These are phyloP conservation scores for Verticillium nonalfalfae DNA, from an alignment of 2,329 filamentous ascomycete species.

Conservation along the genomic window DNA sequence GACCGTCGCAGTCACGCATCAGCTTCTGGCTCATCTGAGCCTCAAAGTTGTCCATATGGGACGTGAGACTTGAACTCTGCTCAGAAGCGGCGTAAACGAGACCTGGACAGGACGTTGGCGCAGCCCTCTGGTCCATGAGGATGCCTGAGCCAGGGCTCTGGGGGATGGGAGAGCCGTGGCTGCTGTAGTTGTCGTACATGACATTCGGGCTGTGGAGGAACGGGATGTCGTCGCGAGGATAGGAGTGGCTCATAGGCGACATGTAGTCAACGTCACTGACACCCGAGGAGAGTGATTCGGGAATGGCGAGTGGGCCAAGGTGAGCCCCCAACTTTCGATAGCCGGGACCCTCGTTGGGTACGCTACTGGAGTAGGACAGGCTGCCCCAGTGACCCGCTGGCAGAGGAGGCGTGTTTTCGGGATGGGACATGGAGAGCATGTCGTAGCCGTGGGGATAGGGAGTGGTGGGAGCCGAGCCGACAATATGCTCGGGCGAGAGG, in stretches of 20 bases:
- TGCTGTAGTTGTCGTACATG: conserved; percentile 51
- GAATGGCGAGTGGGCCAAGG: conserved; percentile 33
- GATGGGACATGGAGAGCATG: conserved; percentile 44
- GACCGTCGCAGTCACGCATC: conserved; percentile 47
- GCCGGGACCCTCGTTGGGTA: conserved; percentile 31
- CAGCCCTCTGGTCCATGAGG: conserved; percentile 48
- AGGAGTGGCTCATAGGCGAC: conserved; percentile 52
- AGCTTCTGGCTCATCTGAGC: conserved; percentile 45
- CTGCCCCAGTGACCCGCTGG: conserved; percentile 35
- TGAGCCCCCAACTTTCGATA: conserved; percentile 35
- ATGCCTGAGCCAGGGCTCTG: conserved; percentile 50
- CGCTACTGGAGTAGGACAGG: conserved; percentile 36
- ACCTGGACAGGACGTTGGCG: conserved; percentile 54
- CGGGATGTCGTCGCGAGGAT: conserved; percentile 44
- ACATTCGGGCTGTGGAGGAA: conserved; percentile 44
- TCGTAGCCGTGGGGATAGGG: conserved; percentile 33
- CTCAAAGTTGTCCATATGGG: conserved; percentile 53
- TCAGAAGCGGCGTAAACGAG: conserved; percentile 56
- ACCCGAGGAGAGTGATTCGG: conserved; percentile 45
- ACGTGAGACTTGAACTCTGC: conserved; percentile 52
- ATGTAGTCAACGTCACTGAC: conserved; percentile 58
- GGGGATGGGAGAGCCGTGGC: conserved; percentile 45
- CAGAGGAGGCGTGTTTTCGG: conserved; percentile 32
- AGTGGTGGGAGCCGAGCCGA: conserved; percentile 37
- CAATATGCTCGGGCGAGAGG: conserved; percentile 24